These are phyloP conservation scores for Yamadazyma friedrichii DNA, from an alignment of 1,139 yeast species.

Conservation along the genomic window DNA sequence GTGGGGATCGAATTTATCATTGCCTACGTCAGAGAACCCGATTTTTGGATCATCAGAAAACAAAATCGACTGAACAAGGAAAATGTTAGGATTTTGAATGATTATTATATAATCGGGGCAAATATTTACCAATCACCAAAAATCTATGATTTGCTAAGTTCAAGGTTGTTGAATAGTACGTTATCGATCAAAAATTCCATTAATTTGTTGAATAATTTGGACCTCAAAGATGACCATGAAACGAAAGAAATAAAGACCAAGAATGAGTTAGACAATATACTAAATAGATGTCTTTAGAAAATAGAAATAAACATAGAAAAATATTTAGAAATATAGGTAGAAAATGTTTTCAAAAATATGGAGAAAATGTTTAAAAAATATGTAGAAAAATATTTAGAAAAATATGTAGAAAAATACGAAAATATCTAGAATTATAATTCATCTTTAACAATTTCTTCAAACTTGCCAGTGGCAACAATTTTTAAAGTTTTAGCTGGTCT, in stretches of 20 bases:
- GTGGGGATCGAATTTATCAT: constrained; percentile 83
- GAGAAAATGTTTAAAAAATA: too few relatives aligned
- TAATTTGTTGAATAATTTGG: constrained; percentile 34
- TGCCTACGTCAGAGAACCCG: constrained; percentile 78
- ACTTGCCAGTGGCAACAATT: constrained; percentile 49
- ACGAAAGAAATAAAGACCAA: not conserved
- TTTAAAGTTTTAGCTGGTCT: constrained; percentile 53
- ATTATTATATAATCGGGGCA: constrained; percentile 87
- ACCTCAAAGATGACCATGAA: constrained; percentile 10
- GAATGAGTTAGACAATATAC: constrained; percentile 5
- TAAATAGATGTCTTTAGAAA: constrained; percentile 2
- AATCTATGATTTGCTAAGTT: constrained; percentile 38
- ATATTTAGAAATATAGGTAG: too few relatives aligned
- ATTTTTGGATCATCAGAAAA: constrained; percentile 86
- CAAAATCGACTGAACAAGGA: constrained; percentile 62
- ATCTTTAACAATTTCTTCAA: constrained; percentile 26
- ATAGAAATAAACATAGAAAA: too few relatives aligned
- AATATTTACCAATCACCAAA: constrained; percentile 89
- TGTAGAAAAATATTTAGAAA: too few relatives aligned
- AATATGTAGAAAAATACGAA: too few relatives aligned
- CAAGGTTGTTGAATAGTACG: constrained; percentile 39
- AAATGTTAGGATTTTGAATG: constrained; percentile 54
- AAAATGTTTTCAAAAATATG: too few relatives aligned
- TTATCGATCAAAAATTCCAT: constrained; percentile 37
- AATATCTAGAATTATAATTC: constrained; percentile 23